A percentile compares a stretch with the other conserved stretches of the same genome.
phyloP scores from a whole-genome alignment of 2,329 filamentous ascomycete genomes.

The Laburnicola sp. region DNA sequence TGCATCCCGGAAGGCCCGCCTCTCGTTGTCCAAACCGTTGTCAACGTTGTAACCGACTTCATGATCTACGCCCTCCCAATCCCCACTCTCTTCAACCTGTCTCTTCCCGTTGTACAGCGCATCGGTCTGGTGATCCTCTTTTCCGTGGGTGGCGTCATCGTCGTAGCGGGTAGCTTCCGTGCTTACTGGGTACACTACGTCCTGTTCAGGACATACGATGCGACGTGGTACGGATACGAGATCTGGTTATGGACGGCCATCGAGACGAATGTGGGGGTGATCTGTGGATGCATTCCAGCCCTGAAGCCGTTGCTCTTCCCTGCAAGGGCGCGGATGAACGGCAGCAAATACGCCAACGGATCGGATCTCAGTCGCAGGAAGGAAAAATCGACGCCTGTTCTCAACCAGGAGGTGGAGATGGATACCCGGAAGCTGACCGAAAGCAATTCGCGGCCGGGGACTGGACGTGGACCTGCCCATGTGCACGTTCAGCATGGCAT shows the following conservation, averaged over 20 bases:
- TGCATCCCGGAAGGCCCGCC: conserved; percentile 52
- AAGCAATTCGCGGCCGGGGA: conserved; percentile 28
- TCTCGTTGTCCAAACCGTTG: conserved; percentile 48
- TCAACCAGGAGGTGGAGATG: conserved; percentile 38
- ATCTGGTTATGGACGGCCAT: conserved; percentile 51
- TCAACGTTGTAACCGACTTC: conserved; percentile 53
- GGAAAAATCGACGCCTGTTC: conserved; percentile 37
- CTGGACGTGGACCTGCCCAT: conserved; percentile 15
- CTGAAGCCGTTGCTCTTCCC: conserved; percentile 48
- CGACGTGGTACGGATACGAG: conserved; percentile 51
- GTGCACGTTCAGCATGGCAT: conserved; percentile 23
- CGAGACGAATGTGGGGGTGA: conserved; percentile 50
- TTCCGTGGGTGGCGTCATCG: conserved; percentile 50
- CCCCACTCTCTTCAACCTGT: conserved; percentile 51
- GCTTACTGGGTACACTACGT: conserved; percentile 54
- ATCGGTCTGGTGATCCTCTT: conserved; percentile 50
- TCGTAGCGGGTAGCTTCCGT: conserved; percentile 51
- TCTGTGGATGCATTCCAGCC: conserved; percentile 51
- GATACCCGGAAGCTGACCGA: conserved; percentile 37
- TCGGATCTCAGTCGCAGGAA: conserved; percentile 35
- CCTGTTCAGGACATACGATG: conserved; percentile 50
- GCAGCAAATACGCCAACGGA: conserved; percentile 36
- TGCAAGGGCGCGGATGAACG: conserved; percentile 34
- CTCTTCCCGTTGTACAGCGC: conserved; percentile 50
- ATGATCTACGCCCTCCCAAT: conserved; percentile 52